Evolutionary conservation across 768 basidiomycete genomes (phyloP).

Genomic region (Pholiota microspora): DNA sequence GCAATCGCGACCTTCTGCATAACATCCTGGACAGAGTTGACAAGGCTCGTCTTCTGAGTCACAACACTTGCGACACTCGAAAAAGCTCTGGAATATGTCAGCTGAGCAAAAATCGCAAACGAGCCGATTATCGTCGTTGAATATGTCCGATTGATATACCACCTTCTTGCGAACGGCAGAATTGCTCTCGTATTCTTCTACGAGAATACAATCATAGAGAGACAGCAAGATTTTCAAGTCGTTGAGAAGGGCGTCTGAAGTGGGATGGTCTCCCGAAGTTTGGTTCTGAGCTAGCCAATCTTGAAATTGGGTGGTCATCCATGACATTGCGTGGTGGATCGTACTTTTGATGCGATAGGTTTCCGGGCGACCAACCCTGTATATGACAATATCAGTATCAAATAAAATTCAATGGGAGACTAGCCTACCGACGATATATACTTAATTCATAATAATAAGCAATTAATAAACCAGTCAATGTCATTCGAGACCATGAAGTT

Average conservation of each 20-base stretch:
- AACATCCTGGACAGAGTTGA: constrained; percentile 68
- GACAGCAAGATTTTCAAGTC: constrained; percentile 36
- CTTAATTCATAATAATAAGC: constrained; percentile 75
- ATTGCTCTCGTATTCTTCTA: constrained; percentile 38
- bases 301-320: constrained; percentile 26
- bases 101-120: constrained; percentile 79
- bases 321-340: constrained; percentile 52
- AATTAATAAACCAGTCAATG: constrained; percentile 51
- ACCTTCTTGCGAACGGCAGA: not conserved
- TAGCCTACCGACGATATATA: constrained; percentile 68
- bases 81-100: constrained; percentile 81
- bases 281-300: not conserved
- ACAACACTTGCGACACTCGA: constrained; percentile 61
- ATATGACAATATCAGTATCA: not conserved
- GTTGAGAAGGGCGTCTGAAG: constrained; percentile 6
- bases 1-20: constrained; percentile 77
- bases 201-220: constrained; percentile 51
- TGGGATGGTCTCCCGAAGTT: not conserved
- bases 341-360: constrained; percentile 73
- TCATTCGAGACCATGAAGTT: constrained; percentile 87
- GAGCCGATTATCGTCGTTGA: constrained; percentile 28
- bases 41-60: constrained; percentile 32
- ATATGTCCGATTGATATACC: not conserved
- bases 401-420: not conserved
- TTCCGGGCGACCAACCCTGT: constrained; percentile 78